Evolutionary conservation across 2,329 filamentous ascomycete species (phyloP).

Genomic region (Cercospora beticola): DNA sequence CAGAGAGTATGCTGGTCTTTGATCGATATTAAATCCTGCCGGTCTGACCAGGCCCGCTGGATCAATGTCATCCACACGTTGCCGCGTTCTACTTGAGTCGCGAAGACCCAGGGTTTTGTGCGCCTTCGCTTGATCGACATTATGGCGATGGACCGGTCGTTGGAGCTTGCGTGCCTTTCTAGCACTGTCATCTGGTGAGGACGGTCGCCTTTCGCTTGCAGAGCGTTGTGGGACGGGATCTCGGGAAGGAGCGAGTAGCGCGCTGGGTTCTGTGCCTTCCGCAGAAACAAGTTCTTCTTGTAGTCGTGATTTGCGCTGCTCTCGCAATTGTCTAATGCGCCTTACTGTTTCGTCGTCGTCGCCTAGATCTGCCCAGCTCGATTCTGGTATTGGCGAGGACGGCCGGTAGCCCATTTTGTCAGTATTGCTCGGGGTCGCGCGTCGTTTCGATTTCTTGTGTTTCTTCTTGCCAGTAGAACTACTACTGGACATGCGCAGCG

Average conservation of each 20-base stretch:
- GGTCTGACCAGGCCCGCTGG: constrained; percentile 8
- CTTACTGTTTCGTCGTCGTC: constrained; percentile 55
- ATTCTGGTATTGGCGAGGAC: constrained; percentile 35
- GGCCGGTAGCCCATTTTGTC: constrained; percentile 21
- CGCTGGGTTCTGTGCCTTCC: not conserved
- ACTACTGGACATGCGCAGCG: constrained; percentile 38
- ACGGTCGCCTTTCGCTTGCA: constrained; percentile 18
- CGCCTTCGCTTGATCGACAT: constrained; percentile 41
- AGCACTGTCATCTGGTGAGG: constrained; percentile 20
- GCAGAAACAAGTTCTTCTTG: constrained; percentile 42
- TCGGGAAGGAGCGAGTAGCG: not conserved
- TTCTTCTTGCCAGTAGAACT: constrained; percentile 32
- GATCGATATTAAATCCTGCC: constrained; percentile 1
- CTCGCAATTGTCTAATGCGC: constrained; percentile 58
- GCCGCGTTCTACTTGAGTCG: constrained; percentile 13
- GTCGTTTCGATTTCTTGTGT: constrained; percentile 29
- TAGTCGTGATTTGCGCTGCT: constrained; percentile 57
- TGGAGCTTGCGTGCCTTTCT: constrained; percentile 19
- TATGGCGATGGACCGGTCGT: constrained; percentile 22
- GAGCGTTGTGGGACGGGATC: constrained; percentile 15
- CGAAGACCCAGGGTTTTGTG: constrained; percentile 44
- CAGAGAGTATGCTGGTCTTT: constrained; percentile 17
- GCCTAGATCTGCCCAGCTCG: constrained; percentile 38
- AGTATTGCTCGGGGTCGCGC: constrained; percentile 20
- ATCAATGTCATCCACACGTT: not conserved